Conservation (phyloP, 2,329 filamentous ascomycete species). For the Calonectria pauciramosa region DNA sequence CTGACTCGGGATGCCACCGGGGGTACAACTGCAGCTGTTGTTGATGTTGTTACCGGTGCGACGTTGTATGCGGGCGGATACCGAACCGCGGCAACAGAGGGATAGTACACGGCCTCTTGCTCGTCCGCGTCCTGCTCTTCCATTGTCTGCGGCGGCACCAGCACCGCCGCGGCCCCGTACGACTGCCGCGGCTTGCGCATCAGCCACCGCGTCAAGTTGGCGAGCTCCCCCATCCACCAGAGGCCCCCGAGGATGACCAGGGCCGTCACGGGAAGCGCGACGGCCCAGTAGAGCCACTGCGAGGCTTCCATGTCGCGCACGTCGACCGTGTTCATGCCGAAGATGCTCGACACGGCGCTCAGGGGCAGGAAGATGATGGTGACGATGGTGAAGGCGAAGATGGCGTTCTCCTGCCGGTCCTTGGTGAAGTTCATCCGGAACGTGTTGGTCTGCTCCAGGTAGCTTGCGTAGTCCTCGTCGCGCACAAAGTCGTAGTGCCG, state of each 20-base stretch:
- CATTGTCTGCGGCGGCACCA: slow-evolving; percentile 25
- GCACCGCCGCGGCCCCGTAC: slow-evolving; percentile 13
- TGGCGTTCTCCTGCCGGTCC: slow-evolving; percentile 61
- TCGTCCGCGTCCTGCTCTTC: not conserved
- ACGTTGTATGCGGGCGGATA: not conserved
- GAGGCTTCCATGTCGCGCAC: slow-evolving; percentile 62
- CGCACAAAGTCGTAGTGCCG: slow-evolving; percentile 51
- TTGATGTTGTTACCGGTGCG: not conserved
- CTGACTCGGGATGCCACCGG: not conserved
- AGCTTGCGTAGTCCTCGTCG: slow-evolving; percentile 47
- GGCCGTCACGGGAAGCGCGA: slow-evolving; percentile 61
- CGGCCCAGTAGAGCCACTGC: slow-evolving; percentile 66
- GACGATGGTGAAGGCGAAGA: slow-evolving; percentile 65
- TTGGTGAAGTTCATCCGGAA: slow-evolving; percentile 58
- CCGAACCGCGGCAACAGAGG: not conserved
- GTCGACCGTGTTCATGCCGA: slow-evolving; percentile 68
- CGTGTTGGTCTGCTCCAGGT: slow-evolving; percentile 47
- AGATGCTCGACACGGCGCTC: slow-evolving; percentile 61
- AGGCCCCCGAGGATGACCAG: slow-evolving; percentile 55
- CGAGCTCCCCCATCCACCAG: slow-evolving; percentile 60
- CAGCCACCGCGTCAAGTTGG: slow-evolving; percentile 50
- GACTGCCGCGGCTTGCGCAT: slow-evolving; percentile 33
- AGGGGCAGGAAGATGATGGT: slow-evolving; percentile 64
- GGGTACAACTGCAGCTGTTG: not conserved
- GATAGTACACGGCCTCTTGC: not conserved